These are phyloP conservation scores for Suhomyces bokatorum DNA, from an alignment of 1,139 yeast genomes.

Conservation along the genomic window DNA sequence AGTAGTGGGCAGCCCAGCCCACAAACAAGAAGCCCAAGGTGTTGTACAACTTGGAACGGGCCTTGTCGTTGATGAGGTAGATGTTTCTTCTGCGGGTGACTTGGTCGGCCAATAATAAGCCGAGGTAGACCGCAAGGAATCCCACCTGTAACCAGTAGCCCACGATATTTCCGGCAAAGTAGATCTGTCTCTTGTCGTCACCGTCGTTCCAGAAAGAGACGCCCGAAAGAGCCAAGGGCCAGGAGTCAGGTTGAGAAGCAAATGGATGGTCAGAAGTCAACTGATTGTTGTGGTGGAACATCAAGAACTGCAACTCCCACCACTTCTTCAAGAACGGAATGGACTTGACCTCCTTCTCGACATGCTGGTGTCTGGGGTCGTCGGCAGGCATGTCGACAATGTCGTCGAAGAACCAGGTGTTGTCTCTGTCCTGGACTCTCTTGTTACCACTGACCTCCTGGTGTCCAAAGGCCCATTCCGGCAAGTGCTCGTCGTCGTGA, in stretches of 20 bases:
- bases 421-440: conserved; percentile 63
- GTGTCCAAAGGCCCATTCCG: conserved; percentile 93
- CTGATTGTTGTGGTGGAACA: conserved; percentile 92
- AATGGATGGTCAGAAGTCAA: conserved; percentile 90
- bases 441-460: conserved; percentile 96
- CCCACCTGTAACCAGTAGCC: conserved; percentile 91
- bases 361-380: conserved; percentile 61
- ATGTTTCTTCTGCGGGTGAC: conserved; percentile 72
- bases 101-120: conserved; percentile 69
- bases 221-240: conserved; percentile 94
- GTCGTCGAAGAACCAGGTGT: conserved; percentile 76
- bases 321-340: conserved; percentile 82
- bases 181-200: conserved; percentile 66
- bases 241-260: conserved; percentile 86
- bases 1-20: conserved; percentile 88
- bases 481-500: conserved; percentile 74
- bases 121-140: conserved; percentile 65
- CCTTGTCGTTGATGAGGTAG: conserved; percentile 54
- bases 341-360: conserved; percentile 56
- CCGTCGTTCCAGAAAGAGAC: conserved; percentile 95
- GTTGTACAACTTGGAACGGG: conserved; percentile 75
- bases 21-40: conserved; percentile 81
- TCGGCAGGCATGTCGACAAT: conserved; percentile 56
- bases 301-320: conserved; percentile 80
- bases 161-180: conserved; percentile 81